A percentile compares a stretch with the other conserved stretches of the same genome.
phyloP scores from a whole-genome alignment of 805 yeast species.

The Wickerhamiella azyma region DNA sequence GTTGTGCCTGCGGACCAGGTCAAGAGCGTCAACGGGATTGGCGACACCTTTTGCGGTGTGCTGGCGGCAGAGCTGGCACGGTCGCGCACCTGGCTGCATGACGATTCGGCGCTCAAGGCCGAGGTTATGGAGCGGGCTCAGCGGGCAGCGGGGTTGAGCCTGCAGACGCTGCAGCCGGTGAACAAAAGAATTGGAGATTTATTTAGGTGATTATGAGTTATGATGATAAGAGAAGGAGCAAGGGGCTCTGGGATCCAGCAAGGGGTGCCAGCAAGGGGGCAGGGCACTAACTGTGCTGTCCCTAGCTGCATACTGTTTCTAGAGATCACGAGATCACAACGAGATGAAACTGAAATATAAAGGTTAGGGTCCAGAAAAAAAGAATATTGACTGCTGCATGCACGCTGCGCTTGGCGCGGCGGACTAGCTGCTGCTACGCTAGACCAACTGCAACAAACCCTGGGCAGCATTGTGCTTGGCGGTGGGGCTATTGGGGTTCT shows the following conservation, averaged over 20 bases:
- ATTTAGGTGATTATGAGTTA: not conserved
- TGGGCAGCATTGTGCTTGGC: slow-evolving; percentile 22
- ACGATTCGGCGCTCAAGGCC: slow-evolving; percentile 22
- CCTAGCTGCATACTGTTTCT: too few species aligned
- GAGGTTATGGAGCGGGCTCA: slow-evolving; percentile 25
- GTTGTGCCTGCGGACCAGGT: slow-evolving; percentile 29
- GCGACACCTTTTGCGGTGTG: slow-evolving; percentile 66
- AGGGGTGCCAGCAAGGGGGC: too few species aligned
- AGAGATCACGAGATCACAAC: too few species aligned
- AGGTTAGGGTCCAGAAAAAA: not conserved
- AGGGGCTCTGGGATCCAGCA: not conserved
- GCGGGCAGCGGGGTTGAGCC: slow-evolving; percentile 26
- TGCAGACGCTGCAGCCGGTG: slow-evolving; percentile 24
- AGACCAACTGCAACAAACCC: slow-evolving; percentile 11
- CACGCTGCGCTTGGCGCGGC: too few species aligned
- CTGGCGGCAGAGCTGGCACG: slow-evolving; percentile 33
- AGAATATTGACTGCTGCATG: too few species aligned
- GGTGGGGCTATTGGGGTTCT: slow-evolving; percentile 47
- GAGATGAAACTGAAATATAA: not conserved
- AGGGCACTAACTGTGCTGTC: too few species aligned
- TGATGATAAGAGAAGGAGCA: too few species aligned
- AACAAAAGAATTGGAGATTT: slow-evolving; percentile 15
- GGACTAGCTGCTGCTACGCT: too few species aligned
- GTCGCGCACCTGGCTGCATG: slow-evolving; percentile 22
- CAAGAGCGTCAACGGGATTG: slow-evolving; percentile 74